These are phyloP conservation scores for Plasmodium malariae DNA, from an alignment of 169 alveolate species.

Conservation along the genomic window DNA sequence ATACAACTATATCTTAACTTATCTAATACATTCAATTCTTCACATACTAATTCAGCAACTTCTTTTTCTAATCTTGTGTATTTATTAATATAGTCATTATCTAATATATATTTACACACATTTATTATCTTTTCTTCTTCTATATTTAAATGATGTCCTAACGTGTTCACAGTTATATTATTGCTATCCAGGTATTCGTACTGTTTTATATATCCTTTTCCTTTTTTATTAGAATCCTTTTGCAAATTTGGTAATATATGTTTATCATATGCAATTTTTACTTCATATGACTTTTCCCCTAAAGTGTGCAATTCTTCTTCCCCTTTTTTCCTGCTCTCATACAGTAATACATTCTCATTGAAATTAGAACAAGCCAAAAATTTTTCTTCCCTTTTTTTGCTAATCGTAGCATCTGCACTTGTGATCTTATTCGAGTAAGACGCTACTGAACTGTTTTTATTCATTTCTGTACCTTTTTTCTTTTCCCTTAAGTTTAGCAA, in stretches of 20 bases:
- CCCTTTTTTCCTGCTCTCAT: no score
- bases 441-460: no score
- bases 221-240: neutral
- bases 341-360: neutral
- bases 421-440: no score
- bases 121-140: conserved; percentile 86
- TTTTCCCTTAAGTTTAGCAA: conserved; percentile 25
- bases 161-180: conserved; percentile 77
- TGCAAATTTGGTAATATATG: no score
- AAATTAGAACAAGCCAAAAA: neutral
- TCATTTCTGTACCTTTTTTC: conserved; percentile 1
- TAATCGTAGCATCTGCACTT: no score
- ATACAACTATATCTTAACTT: conserved; percentile 90
- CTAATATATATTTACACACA: conserved; percentile 94
- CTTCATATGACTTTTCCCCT: no score
- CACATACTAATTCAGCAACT: conserved; percentile 85
- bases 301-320: no score
- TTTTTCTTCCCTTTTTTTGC: no score
- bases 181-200: conserved; percentile 51
- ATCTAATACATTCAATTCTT: conserved; percentile 94
- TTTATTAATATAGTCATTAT: conserved; percentile 91
- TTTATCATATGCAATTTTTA: no score
- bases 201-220: neutral
- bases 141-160: conserved; percentile 90
- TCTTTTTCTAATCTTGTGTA: conserved; percentile 84